Evolutionary conservation across 2,329 filamentous ascomycete genomes (phyloP).

Genomic region (Salinomyces thailandicus): DNA sequence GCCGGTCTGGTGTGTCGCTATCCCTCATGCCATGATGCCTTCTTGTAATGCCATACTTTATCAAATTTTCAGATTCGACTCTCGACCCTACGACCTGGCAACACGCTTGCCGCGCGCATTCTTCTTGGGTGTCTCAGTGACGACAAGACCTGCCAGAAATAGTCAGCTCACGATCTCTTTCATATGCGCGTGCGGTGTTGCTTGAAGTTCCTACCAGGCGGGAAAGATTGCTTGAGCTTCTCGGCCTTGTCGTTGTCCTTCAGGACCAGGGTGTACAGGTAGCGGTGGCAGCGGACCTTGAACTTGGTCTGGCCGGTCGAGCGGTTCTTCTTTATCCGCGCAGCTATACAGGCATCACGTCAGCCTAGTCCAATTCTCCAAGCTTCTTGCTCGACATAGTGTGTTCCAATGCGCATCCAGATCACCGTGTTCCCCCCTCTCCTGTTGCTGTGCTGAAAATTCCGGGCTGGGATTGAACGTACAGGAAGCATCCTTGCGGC

Average conservation of each 20-base stretch:
- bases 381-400: not conserved
- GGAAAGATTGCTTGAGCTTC: slow-evolving; percentile 98
- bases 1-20: too few species aligned
- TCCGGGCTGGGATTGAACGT: slow-evolving; percentile 39
- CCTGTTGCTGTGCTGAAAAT: not conserved
- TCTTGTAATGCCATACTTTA: slow-evolving; percentile 7
- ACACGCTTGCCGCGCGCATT: slow-evolving; percentile 47
- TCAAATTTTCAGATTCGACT: too few species aligned
- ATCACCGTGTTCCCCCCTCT: too few species aligned
- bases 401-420: not conserved
- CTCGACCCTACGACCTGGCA: slow-evolving; percentile 11
- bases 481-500: slow-evolving; percentile 99
- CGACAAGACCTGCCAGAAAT: slow-evolving; percentile 40
- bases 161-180: not conserved
- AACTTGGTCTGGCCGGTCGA: slow-evolving; percentile 88
- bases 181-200: not conserved
- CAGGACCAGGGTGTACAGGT: slow-evolving; percentile 96
- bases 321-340: slow-evolving; percentile 72
- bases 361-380: not conserved
- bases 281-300: slow-evolving; percentile 92
- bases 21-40: slow-evolving; percentile 4
- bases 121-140: slow-evolving; percentile 53
- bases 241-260: slow-evolving; percentile 99
- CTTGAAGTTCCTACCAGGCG: slow-evolving; percentile 64
- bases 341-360: slow-evolving; percentile 27